A percentile compares a stretch with the other conserved stretches of the same genome.
Conservation (phyloP, 768 basidiomycete genomes). For the Mrakia gelida region DNA sequence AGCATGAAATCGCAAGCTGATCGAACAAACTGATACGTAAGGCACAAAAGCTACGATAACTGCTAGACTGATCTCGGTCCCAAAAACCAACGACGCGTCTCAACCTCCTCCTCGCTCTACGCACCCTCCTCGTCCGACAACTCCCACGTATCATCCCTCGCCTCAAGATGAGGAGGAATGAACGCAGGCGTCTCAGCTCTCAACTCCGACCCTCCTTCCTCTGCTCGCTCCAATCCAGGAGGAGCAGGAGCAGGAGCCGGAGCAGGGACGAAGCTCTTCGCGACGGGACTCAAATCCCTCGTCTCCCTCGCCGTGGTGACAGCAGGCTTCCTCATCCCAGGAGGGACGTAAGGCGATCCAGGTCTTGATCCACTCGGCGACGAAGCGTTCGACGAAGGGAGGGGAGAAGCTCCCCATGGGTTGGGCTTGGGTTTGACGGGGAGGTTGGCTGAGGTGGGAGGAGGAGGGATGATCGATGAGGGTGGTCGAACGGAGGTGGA, state of each 20-base stretch:
- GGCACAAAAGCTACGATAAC: too few relatives aligned
- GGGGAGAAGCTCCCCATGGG: conserved; percentile 19
- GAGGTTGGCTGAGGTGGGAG: not conserved
- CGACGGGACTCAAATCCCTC: not conserved
- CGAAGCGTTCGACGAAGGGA: not conserved
- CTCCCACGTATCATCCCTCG: conserved; percentile 28
- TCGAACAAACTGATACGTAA: too few relatives aligned
- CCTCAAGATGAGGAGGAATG: not conserved
- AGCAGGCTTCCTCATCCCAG: not conserved
- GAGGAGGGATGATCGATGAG: not conserved
- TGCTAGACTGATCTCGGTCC: too few relatives aligned
- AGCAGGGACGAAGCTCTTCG: not conserved
- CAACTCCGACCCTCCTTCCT: not conserved
- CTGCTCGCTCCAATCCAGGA: not conserved
- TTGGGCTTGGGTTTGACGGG: not conserved
- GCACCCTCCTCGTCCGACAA: conserved; percentile 25
- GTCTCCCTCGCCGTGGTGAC: not conserved
- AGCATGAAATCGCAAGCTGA: too few relatives aligned
- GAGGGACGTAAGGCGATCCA: conserved; percentile 24
- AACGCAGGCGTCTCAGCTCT: not conserved
- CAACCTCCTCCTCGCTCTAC: not conserved
- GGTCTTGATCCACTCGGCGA: not conserved
- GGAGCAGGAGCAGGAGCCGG: not conserved
- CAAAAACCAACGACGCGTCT: not conserved
- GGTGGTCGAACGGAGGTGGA: not conserved